Percentiles rank a stretch among this genome's conserved stretches.
Evolutionary conservation across 257 asterid genomes (phyloP).

Genomic region (Ilex aquifolium): DNA sequence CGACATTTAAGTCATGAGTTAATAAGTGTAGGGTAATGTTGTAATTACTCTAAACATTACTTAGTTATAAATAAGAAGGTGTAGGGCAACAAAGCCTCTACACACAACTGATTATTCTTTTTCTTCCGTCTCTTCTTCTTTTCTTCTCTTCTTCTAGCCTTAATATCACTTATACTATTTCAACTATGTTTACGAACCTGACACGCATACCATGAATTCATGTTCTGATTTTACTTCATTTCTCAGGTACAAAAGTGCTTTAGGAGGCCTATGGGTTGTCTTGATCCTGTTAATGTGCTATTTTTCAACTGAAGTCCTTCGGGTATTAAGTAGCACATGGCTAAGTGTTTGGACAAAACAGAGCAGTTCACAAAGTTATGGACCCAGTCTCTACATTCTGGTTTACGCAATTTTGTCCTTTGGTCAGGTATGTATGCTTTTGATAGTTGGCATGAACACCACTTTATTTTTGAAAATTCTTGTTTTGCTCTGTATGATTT

Average conservation of each 20-base stretch:
- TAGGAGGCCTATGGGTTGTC: conserved; percentile 92
- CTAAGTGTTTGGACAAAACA: conserved; percentile 81
- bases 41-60: no score
- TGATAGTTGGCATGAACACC: not conserved
- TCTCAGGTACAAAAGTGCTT: conserved; percentile 79
- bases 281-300: conserved; percentile 59
- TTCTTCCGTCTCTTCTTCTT: no score
- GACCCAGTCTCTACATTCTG: conserved; percentile 62
- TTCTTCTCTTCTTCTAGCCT: no score
- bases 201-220: not conserved
- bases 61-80: no score
- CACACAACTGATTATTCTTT: no score
- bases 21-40: no score
- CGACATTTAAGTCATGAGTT: no score
- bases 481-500: no score
- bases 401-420: conserved; percentile 62
- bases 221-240: not conserved
- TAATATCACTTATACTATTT: no score
- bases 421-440: conserved; percentile 58
- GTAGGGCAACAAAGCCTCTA: no score
- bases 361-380: conserved; percentile 26
- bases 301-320: conserved; percentile 52
- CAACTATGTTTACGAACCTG: no score
- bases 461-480: not conserved
- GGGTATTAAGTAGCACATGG: conserved; percentile 92